Evolutionary conservation across 768 basidiomycete species (phyloP).

Genomic region (Multifurca ochricompacta): DNA sequence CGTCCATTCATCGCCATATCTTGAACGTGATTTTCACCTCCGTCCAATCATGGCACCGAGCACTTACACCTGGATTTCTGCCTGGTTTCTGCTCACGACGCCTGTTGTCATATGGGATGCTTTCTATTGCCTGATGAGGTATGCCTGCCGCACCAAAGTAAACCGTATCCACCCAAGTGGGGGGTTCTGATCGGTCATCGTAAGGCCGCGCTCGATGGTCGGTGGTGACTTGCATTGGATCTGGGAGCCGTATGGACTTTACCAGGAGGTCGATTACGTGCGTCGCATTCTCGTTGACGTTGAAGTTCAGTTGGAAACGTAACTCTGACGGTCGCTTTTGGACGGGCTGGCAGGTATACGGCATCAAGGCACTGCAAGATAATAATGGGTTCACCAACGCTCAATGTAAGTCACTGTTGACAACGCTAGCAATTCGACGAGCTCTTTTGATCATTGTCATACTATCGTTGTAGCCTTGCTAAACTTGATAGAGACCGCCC

Average conservation of each 20-base stretch:
- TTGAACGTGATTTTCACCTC: neutral
- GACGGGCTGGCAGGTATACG: constrained; percentile 54
- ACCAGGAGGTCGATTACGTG: constrained; percentile 55
- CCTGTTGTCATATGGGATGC: constrained; percentile 75
- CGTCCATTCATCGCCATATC: neutral
- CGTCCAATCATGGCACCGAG: constrained; percentile 23
- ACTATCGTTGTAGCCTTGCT: constrained; percentile 48
- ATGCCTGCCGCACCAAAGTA: constrained; percentile 26
- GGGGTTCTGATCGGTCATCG: neutral
- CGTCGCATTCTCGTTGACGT: constrained; percentile 22
- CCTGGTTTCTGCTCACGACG: constrained; percentile 44
- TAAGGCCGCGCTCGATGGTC: constrained; percentile 75
- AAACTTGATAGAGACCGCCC: constrained; percentile 69
- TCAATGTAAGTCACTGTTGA: constrained; percentile 39
- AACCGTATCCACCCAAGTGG: neutral
- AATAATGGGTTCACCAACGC: constrained; percentile 81
- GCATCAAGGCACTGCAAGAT: constrained; percentile 51
- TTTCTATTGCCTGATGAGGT: constrained; percentile 77
- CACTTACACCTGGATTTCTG: constrained; percentile 24
- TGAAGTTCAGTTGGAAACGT: neutral
- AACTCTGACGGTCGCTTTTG: neutral
- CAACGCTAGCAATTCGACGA: neutral
- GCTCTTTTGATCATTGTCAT: neutral
- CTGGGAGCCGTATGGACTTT: constrained; percentile 76
- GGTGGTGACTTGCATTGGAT: constrained; percentile 91